Evolutionary conservation across 306 rosid species (phyloP).

Genomic region (Fragaria iinumae): DNA sequence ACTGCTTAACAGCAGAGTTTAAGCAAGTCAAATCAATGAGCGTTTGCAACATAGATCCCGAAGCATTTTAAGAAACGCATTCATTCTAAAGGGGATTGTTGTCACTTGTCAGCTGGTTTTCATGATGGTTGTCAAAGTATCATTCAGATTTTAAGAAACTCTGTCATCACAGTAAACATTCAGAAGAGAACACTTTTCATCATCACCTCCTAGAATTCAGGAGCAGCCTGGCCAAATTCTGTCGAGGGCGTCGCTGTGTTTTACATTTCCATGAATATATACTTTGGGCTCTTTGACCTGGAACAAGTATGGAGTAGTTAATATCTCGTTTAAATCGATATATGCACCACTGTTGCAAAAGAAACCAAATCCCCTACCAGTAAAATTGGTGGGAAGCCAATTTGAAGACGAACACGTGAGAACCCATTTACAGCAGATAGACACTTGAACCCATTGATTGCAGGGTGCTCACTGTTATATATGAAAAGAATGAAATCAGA

Average conservation of each 20-base stretch:
- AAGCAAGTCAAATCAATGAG: background rate
- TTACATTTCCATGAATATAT: constrained; percentile 57
- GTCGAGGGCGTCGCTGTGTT: constrained; percentile 36
- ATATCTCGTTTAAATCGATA: background rate
- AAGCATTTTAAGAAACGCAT: background rate
- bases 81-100: background rate
- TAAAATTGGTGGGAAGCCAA: constrained; percentile 55
- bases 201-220: constrained; percentile 12
- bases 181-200: background rate
- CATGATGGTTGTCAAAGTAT: background rate
- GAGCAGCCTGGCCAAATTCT: constrained; percentile 71
- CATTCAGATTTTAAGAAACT: background rate
- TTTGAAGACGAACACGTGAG: constrained; percentile 43
- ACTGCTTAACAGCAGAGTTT: background rate
- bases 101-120: background rate
- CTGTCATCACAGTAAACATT: background rate
- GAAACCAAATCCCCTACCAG: constrained; percentile 41
- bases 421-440: constrained; percentile 63
- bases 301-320: constrained; percentile 4
- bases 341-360: background rate
- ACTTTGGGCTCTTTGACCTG: constrained; percentile 80
- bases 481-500: background rate
- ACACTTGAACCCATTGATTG: constrained; percentile 69
- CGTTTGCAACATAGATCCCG: background rate
- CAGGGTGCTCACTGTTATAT: constrained; percentile 61